These are phyloP conservation scores for Teunomyces atbi DNA, from an alignment of 805 yeast genomes.

Conservation along the genomic window DNA sequence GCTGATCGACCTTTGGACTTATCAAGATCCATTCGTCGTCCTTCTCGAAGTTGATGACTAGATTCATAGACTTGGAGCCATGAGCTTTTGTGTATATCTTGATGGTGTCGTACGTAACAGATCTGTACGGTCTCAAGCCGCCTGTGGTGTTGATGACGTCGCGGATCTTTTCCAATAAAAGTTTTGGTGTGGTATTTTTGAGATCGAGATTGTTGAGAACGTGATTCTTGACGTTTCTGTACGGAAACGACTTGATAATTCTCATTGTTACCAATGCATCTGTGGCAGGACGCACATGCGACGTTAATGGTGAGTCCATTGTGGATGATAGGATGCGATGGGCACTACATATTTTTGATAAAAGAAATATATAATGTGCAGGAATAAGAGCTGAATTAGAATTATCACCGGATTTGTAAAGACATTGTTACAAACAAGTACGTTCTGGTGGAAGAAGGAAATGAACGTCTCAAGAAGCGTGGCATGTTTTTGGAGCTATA, in stretches of 20 bases:
- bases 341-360: too few relatives aligned
- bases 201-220: slow-evolving; percentile 71
- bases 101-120: slow-evolving; percentile 66
- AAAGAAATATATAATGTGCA: too few relatives aligned
- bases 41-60: slow-evolving; percentile 86
- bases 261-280: slow-evolving; percentile 82
- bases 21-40: slow-evolving; percentile 63
- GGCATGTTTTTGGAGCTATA: neutral
- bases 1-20: slow-evolving; percentile 18
- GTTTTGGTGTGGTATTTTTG: slow-evolving; percentile 61
- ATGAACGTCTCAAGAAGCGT: neutral
- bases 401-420: too few relatives aligned
- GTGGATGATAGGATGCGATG: slow-evolving; percentile 12
- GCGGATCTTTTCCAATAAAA: slow-evolving; percentile 54
- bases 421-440: too few relatives aligned
- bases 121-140: slow-evolving; percentile 78
- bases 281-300: slow-evolving; percentile 68
- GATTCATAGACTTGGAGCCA: slow-evolving; percentile 87
- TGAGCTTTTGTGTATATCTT: slow-evolving; percentile 95
- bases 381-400: too few relatives aligned
- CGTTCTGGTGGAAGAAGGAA: too few relatives aligned
- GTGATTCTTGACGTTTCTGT: slow-evolving; percentile 79
- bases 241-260: slow-evolving; percentile 86
- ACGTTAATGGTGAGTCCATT: slow-evolving; percentile 72
- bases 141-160: slow-evolving; percentile 54